A percentile compares a stretch with the other conserved stretches of the same genome.
Evolutionary conservation across 1,139 yeast genomes (phyloP).

Genomic region (Pneumocystis murina): DNA sequence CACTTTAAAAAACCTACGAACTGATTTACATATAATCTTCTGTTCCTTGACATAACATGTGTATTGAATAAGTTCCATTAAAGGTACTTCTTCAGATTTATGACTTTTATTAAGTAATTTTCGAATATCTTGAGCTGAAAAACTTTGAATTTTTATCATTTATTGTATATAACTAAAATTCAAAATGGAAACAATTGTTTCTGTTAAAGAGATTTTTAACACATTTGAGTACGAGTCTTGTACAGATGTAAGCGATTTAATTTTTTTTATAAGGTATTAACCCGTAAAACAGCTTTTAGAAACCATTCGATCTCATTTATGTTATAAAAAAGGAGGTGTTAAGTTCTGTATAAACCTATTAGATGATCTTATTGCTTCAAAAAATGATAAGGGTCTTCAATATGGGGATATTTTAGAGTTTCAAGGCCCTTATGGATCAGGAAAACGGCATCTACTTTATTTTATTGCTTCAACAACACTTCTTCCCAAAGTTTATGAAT

Average conservation of each 20-base stretch:
- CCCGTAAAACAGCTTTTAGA: background rate
- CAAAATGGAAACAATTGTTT: background rate
- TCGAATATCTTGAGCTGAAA: background rate
- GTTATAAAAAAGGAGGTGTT: background rate
- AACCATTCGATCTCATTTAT: background rate
- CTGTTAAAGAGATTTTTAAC: background rate
- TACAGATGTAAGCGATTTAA: background rate
- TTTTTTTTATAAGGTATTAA: background rate
- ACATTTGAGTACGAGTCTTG: background rate
- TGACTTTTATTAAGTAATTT: background rate
- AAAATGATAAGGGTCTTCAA: background rate
- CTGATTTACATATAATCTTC: background rate
- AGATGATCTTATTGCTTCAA: slow-evolving; percentile 2
- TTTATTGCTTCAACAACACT: slow-evolving; percentile 6
- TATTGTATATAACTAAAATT: background rate
- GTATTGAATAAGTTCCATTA: background rate
- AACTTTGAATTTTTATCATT: background rate
- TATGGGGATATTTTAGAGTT: slow-evolving; percentile 4
- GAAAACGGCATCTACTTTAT: slow-evolving; percentile 11
- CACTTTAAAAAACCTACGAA: background rate
- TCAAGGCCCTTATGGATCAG: slow-evolving; percentile 9
- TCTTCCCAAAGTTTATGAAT: background rate
- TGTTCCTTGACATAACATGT: background rate
- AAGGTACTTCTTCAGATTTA: background rate
- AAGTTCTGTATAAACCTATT: slow-evolving; percentile 1